These are phyloP conservation scores for Penicillium sp. DNA, from an alignment of 2,329 filamentous ascomycete species.

Conservation along the genomic window DNA sequence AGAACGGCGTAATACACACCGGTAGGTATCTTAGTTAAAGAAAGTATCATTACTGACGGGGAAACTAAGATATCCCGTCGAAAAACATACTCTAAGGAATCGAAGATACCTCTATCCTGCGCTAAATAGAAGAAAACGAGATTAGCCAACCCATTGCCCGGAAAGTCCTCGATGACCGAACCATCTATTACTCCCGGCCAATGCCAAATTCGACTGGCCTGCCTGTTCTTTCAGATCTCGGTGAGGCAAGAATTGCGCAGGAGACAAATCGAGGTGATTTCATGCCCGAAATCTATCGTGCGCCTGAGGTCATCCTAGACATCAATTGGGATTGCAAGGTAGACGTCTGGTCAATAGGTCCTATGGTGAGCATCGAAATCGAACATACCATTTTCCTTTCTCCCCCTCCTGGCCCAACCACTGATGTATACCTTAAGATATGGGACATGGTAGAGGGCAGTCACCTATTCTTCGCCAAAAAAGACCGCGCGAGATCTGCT, in stretches of 20 bases:
- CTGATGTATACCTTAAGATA: conserved; percentile 10
- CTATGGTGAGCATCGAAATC: conserved; percentile 28
- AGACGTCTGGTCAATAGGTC: conserved; percentile 39
- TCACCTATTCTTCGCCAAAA: conserved; percentile 26
- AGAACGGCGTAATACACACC: conserved; percentile 31
- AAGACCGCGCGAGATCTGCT: too few relatives aligned
- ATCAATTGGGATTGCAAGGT: conserved; percentile 37
- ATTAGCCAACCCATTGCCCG: conserved; percentile 30
- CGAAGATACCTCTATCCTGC: conserved; percentile 31
- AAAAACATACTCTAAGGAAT: conserved; percentile 39
- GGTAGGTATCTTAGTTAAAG: conserved; percentile 19
- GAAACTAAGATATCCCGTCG: conserved; percentile 34
- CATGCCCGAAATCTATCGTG: conserved; percentile 35
- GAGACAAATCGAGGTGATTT: conserved; percentile 27
- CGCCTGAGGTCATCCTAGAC: conserved; percentile 38
- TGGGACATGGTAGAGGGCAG: conserved; percentile 24
- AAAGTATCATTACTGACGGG: background rate
- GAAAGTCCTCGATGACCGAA: conserved; percentile 36
- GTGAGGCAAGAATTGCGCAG: conserved; percentile 29
- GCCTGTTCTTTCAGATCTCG: conserved; percentile 37
- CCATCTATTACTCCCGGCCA: conserved; percentile 33
- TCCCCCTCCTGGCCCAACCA: too few relatives aligned
- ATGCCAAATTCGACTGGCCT: conserved; percentile 24
- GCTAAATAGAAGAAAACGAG: conserved; percentile 36
- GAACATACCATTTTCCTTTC: too few relatives aligned